These are phyloP conservation scores for Penicillium pancosmium DNA, from an alignment of 495 filamentous ascomycete species.

Conservation along the genomic window DNA sequence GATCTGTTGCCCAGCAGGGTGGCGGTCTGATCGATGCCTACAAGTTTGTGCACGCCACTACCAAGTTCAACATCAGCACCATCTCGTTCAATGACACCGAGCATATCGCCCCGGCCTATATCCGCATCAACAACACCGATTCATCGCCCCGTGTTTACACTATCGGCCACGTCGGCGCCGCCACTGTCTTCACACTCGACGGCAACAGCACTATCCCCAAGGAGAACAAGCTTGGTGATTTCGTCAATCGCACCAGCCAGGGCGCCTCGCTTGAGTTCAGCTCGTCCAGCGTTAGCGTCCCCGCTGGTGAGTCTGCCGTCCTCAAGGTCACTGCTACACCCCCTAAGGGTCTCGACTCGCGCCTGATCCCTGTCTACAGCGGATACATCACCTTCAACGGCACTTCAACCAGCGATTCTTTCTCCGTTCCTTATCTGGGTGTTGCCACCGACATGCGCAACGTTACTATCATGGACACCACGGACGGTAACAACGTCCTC, in stretches of 20 bases:
- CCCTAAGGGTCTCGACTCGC: slow-evolving; percentile 21
- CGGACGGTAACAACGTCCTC: slow-evolving; percentile 8
- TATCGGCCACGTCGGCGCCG: slow-evolving; percentile 33
- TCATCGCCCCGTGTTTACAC: slow-evolving; percentile 46
- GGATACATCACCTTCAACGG: slow-evolving; percentile 39
- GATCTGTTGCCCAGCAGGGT: slow-evolving; percentile 60
- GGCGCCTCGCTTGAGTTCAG: slow-evolving; percentile 12
- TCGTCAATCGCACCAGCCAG: slow-evolving; percentile 13
- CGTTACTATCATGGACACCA: slow-evolving; percentile 22
- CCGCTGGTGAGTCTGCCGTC: slow-evolving; percentile 17
- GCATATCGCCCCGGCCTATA: slow-evolving; percentile 45
- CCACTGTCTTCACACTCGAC: slow-evolving; percentile 32
- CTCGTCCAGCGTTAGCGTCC: slow-evolving; percentile 8
- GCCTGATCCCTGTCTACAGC: slow-evolving; percentile 38
- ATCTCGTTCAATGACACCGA: slow-evolving; percentile 62
- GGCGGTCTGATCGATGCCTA: slow-evolving; percentile 59
- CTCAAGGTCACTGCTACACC: slow-evolving; percentile 25
- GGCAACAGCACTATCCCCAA: slow-evolving; percentile 15
- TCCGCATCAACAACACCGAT: slow-evolving; percentile 57
- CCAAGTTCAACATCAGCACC: slow-evolving; percentile 53
- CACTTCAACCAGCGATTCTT: slow-evolving; percentile 28
- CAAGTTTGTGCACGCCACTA: slow-evolving; percentile 57
- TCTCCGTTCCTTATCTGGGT: slow-evolving; percentile 37
- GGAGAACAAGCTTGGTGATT: slow-evolving; percentile 20
- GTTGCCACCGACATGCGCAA: slow-evolving; percentile 22